Evolutionary conservation across 2,329 filamentous ascomycete species (phyloP).

Genomic region (Claviceps sp.): DNA sequence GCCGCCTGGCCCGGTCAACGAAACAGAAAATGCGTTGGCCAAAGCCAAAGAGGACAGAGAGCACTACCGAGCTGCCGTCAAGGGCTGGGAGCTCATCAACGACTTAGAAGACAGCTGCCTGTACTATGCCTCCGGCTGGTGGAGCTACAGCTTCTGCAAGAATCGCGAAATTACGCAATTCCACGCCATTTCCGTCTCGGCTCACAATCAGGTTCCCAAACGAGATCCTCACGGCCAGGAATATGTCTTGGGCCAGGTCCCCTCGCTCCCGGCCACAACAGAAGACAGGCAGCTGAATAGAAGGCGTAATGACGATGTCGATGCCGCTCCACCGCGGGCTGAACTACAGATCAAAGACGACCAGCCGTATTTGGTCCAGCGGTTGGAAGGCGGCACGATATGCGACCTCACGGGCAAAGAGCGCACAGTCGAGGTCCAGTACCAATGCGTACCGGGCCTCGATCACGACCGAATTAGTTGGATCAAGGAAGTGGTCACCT

Average conservation of each 20-base stretch:
- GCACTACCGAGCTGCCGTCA: slow-evolving; percentile 59
- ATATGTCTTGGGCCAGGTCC: slow-evolving; percentile 57
- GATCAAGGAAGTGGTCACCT: slow-evolving; percentile 88
- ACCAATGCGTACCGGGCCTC: slow-evolving; percentile 63
- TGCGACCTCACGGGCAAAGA: slow-evolving; percentile 77
- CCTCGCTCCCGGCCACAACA: slow-evolving; percentile 19
- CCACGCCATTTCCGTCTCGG: slow-evolving; percentile 59
- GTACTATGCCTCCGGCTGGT: slow-evolving; percentile 77
- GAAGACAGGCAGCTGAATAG: slow-evolving; percentile 6
- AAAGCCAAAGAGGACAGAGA: slow-evolving; percentile 70
- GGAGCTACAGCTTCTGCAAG: slow-evolving; percentile 93
- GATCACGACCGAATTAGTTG: slow-evolving; percentile 67
- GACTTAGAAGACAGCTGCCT: slow-evolving; percentile 74
- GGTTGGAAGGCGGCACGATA: slow-evolving; percentile 61
- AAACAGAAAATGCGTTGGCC: slow-evolving; percentile 52
- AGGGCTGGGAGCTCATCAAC: slow-evolving; percentile 67
- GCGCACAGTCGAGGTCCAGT: slow-evolving; percentile 73
- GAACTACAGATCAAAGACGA: slow-evolving; percentile 73
- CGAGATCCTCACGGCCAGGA: slow-evolving; percentile 65
- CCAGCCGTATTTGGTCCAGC: slow-evolving; percentile 75
- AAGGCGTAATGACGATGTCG: slow-evolving; percentile 8
- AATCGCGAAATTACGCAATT: slow-evolving; percentile 80
- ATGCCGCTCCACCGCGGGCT: slow-evolving; percentile 28
- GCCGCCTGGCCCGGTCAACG: slow-evolving; percentile 41
- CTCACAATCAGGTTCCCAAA: slow-evolving; percentile 58